phyloP scores from a whole-genome alignment of 1,139 yeast genomes.

The Saccharomyces hybrid region DNA sequence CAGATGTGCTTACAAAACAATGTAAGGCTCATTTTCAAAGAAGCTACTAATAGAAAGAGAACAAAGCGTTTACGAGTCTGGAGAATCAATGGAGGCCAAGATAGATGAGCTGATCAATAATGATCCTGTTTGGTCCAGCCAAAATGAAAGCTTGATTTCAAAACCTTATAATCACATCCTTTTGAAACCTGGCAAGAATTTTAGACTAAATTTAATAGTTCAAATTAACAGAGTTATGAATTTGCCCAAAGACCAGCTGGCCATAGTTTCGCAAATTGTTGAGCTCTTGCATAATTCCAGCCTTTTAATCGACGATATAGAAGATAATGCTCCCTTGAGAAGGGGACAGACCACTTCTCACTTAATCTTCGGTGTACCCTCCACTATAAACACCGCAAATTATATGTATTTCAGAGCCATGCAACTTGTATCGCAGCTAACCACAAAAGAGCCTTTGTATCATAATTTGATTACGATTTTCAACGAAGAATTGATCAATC shows the following conservation, averaged over 20 bases:
- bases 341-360: slow-evolving; percentile 79
- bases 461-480: slow-evolving; percentile 36
- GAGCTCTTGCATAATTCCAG: slow-evolving; percentile 60
- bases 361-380: slow-evolving; percentile 63
- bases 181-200: slow-evolving; percentile 48
- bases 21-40: neutral
- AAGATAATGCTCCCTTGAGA: slow-evolving; percentile 62
- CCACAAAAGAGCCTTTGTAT: slow-evolving; percentile 9
- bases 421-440: slow-evolving; percentile 30
- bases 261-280: slow-evolving; percentile 39
- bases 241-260: slow-evolving; percentile 35
- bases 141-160: slow-evolving; percentile 16
- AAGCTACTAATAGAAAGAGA: neutral
- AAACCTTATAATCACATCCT: slow-evolving; percentile 46
- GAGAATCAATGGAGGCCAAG: slow-evolving; percentile 2
- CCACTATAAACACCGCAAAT: slow-evolving; percentile 76
- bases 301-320: slow-evolving; percentile 75
- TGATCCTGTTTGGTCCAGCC: slow-evolving; percentile 18
- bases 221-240: slow-evolving; percentile 44
- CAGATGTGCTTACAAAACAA: neutral
- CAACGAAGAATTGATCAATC: slow-evolving; percentile 63
- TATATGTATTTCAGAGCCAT: slow-evolving; percentile 71
- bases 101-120: slow-evolving; percentile 14
- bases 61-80: neutral
- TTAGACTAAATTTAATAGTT: slow-evolving; percentile 42